A percentile compares a stretch with the other conserved stretches of the same genome.
These are phyloP conservation scores for Raddia guianensis DNA, from an alignment of 176 grass and related monocot genomes.

Conservation along the genomic window DNA sequence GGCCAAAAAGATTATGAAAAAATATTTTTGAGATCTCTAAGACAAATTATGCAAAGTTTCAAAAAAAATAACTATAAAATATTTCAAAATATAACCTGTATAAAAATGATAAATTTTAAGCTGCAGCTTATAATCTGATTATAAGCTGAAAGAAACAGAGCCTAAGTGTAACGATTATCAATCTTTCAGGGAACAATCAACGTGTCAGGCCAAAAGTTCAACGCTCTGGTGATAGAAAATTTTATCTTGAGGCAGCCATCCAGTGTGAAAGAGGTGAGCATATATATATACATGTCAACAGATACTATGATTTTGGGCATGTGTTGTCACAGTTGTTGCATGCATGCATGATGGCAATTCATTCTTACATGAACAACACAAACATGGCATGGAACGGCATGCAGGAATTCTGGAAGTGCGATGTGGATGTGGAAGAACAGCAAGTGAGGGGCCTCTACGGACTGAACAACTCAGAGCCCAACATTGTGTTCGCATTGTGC, in stretches of 20 bases:
- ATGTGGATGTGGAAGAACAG: constrained; percentile 63
- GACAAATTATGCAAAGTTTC: no score
- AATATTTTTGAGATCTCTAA: no score
- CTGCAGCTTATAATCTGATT: no score
- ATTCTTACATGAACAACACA: neutral
- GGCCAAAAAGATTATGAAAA: no score
- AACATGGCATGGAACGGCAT: no score
- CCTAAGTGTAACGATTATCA: neutral
- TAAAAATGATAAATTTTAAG: no score
- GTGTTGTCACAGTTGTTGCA: neutral
- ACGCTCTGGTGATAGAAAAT: constrained; percentile 70
- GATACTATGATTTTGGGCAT: neutral
- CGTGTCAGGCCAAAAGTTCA: constrained; percentile 76
- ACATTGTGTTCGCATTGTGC: constrained; percentile 81
- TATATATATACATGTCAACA: neutral
- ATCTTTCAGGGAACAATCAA: constrained; percentile 56
- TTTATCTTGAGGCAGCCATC: constrained; percentile 71
- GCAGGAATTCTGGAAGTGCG: constrained; percentile 52
- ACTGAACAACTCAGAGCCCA: constrained; percentile 61
- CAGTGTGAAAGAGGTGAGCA: constrained; percentile 63
- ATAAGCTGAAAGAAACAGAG: no score
- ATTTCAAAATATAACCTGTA: no score
- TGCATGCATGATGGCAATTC: neutral
- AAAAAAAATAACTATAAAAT: no score
- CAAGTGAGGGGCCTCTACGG: constrained; percentile 50